Evolutionary conservation across 1,284 basidiomycete genomes (phyloP), one percentile per base, ranked within the genome.

Genomic region (Irpex lacteus): DNA sequence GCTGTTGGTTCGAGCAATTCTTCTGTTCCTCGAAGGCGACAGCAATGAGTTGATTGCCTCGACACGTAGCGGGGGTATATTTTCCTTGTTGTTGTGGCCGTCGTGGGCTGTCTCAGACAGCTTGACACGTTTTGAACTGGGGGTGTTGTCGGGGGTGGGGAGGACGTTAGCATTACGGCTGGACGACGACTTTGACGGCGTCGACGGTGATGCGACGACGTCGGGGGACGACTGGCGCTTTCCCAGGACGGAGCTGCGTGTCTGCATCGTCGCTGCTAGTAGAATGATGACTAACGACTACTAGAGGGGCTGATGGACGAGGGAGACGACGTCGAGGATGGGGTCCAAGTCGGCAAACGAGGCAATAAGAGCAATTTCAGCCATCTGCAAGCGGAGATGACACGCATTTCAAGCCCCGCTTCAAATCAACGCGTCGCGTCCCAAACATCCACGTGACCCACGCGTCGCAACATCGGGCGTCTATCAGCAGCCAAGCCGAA

Each of bases 11-110:
- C 85, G 77, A 18, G 86, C 73, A 8, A 81, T 74, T 60, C 85
- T 78, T 15, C 77, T 65, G 37, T 75, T 69, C 5, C 76, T 68
- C 15, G 77, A 74, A 40, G 77, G 71, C 54, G 54, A 32, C 32
- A 32, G 21, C 18, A 56, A 56, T n/a, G 76, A 62, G 60, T 80
- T 76, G 60, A 77, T 66, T 37, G 69, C 68, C 55, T 81, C 78
- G 49, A 72, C 68, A 55, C 73, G 75, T 66, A 83, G 80, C 1
- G 89, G 89, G n/a, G 89, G 86, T 19, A 90, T 81, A 69, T 91
- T 91, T 73, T 91, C 89, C 78, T 91, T 91, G 74, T 91, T 91
- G 34, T 80, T 78, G 58, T 85, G 83, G 47, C 81, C 83, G 67
- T 88, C 87, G n/a, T 80, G 63, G 19, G 74, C 66, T 2, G 74